phyloP scores from a whole-genome alignment of 306 rosid species.

The Dalbergia cultrata region DNA sequence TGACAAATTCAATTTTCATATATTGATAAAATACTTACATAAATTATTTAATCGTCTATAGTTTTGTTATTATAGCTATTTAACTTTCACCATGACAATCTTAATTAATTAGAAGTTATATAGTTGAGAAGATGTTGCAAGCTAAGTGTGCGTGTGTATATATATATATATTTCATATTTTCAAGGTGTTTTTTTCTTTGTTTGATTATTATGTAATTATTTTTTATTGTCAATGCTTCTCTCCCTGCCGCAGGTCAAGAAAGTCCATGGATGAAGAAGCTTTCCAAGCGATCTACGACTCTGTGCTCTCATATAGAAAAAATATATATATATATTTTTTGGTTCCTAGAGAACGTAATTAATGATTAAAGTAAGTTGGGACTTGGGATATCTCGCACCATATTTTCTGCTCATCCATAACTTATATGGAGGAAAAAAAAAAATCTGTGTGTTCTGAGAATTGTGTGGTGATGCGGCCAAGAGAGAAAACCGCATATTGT shows the following conservation, averaged over 20 bases:
- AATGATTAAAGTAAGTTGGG: not conserved
- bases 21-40: no score
- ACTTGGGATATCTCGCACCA: not conserved
- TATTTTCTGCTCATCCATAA: not conserved
- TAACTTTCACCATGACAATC: no score
- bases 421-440: no score
- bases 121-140: no score
- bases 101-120: no score
- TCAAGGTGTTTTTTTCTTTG: not conserved
- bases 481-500: not conserved
- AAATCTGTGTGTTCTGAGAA: not conserved
- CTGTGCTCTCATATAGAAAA: not conserved
- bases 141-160: no score
- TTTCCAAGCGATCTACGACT: not conserved
- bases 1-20: no score
- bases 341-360: not conserved
- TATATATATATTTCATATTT: not conserved
- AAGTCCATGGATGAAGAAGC: constrained; percentile 50
- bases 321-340: no score
- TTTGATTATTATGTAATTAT: not conserved
- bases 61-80: no score
- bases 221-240: not conserved
- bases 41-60: no score
- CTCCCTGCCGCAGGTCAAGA: constrained; percentile 51
- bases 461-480: constrained; percentile 13